Evolutionary conservation across 139 green algal species (phyloP).

Genomic region (Marvania coccoides): DNA sequence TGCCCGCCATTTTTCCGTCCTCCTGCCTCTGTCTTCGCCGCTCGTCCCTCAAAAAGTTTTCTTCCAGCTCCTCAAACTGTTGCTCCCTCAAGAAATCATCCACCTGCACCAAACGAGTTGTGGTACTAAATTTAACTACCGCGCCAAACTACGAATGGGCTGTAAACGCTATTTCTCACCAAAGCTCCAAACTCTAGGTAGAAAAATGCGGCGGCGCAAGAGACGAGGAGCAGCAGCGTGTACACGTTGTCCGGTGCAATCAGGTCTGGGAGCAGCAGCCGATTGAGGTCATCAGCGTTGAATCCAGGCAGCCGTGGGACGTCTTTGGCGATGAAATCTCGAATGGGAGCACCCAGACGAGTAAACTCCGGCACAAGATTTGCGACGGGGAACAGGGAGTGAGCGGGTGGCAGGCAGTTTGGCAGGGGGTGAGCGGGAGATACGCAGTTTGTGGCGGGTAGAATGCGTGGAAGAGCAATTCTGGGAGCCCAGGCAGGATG

Average conservation of each 20-base stretch:
- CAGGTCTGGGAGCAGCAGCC: conserved; percentile 16
- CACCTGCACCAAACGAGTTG: no score
- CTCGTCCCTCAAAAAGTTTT: background rate
- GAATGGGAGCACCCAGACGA: background rate
- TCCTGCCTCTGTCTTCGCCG: background rate
- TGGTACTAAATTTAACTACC: no score
- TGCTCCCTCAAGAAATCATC: background rate
- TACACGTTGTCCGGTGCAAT: background rate
- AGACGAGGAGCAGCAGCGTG: background rate
- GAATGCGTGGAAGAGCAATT: no score
- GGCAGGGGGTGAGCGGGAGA: no score
- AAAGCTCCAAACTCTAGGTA: background rate
- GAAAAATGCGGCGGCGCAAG: conserved; percentile 2
- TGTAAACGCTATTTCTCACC: no score
- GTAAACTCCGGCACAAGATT: conserved; percentile 6
- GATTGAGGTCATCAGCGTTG: conserved; percentile 4
- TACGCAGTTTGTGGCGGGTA: no score
- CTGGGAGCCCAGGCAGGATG: no score
- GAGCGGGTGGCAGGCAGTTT: no score
- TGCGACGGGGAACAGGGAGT: no score
- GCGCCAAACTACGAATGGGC: no score
- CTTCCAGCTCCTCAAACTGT: conserved; percentile 1
- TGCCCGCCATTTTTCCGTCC: background rate
- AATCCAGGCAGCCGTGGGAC: conserved; percentile 8
- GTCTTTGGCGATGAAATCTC: conserved; percentile 8